Percentiles rank a stretch among this genome's conserved stretches.
Evolutionary conservation across 176 grass and related monocot genomes (phyloP).

Genomic region (Oropetium thomaeum): DNA sequence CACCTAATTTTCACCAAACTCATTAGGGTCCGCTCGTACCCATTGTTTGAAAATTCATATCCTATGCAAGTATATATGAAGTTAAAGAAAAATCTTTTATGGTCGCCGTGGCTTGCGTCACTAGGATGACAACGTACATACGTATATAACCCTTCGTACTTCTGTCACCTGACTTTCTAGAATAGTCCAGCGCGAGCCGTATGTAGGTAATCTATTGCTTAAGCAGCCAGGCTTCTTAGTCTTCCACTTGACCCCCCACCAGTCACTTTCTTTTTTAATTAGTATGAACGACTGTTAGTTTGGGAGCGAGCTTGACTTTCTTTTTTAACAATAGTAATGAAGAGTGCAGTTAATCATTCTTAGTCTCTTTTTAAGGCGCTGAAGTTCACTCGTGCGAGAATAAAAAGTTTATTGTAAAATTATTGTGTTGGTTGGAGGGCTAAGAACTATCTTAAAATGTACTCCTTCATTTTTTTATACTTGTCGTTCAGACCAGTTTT

Average conservation of each 20-base stretch:
- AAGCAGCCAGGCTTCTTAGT: slow-evolving; percentile 3
- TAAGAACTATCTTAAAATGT: too few species aligned
- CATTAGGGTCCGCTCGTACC: not conserved
- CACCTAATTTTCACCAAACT: too few species aligned
- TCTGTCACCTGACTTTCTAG: slow-evolving; percentile 35
- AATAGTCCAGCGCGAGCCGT: slow-evolving; percentile 10
- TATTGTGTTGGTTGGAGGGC: too few species aligned
- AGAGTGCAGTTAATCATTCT: too few species aligned
- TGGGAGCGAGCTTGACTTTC: not conserved
- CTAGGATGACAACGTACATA: slow-evolving; percentile 5
- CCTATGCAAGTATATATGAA: too few species aligned
- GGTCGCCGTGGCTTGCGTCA: slow-evolving; percentile 11
- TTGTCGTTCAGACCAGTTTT: too few species aligned
- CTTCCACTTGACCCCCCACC: not conserved
- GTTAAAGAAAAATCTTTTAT: not conserved
- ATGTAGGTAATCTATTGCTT: not conserved
- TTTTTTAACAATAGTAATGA: not conserved
- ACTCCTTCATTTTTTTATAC: too few species aligned
- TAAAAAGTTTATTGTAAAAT: too few species aligned
- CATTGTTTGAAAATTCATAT: not conserved
- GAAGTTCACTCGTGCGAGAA: too few species aligned
- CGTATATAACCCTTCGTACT: not conserved
- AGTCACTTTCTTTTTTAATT: not conserved
- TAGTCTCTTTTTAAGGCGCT: too few species aligned
- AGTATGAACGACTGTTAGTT: not conserved